A percentile compares a stretch with the other conserved stretches of the same genome.
phyloP scores from a whole-genome alignment of 2,329 filamentous ascomycete genomes.

The Cladosporium cucumerinum region DNA sequence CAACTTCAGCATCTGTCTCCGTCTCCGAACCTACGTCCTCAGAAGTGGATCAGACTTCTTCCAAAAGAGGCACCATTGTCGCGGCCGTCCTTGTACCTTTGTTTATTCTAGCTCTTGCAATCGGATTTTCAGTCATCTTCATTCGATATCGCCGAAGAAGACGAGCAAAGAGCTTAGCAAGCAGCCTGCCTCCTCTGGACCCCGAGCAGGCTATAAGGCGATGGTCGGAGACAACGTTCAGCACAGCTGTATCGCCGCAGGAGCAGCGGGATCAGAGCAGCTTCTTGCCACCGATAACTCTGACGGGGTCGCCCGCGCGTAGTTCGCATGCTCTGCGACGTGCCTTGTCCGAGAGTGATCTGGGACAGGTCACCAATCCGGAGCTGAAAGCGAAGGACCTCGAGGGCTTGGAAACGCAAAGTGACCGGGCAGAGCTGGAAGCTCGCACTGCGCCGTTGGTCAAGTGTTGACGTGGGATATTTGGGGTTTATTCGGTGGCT shows the following conservation, averaged over 20 bases:
- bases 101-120: background rate
- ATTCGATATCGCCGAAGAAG: background rate
- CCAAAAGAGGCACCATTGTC: background rate
- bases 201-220: background rate
- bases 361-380: background rate
- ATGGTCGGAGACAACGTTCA: constrained; percentile 6
- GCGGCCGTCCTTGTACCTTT: background rate
- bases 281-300: background rate
- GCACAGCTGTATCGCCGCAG: background rate
- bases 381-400: background rate
- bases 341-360: background rate
- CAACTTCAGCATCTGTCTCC: too few species aligned
- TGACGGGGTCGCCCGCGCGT: background rate
- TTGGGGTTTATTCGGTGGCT: background rate
- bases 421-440: background rate
- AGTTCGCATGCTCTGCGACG: background rate
- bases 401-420: background rate
- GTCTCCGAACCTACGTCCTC: too few species aligned
- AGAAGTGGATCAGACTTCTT: background rate
- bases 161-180: background rate
- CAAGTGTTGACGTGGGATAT: background rate
- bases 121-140: background rate
- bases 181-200: background rate
- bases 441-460: background rate
- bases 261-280: background rate